Percentiles rank a stretch among this genome's conserved stretches.
Conservation (phyloP, 805 yeast genomes). For the Cyberlindnera maclurae region DNA sequence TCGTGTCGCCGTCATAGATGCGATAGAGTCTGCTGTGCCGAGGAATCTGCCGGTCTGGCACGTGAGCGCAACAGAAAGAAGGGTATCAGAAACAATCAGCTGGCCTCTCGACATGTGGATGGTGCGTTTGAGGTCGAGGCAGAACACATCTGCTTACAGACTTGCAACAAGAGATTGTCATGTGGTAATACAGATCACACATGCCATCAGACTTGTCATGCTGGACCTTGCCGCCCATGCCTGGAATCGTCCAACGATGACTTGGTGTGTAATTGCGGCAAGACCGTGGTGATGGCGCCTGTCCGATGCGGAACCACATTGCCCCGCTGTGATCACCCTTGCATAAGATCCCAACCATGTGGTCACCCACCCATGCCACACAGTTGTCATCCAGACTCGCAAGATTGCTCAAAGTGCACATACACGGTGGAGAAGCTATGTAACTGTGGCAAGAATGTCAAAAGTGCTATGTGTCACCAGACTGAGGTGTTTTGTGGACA, state of each 20-base stretch:
- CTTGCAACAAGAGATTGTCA: slow-evolving; percentile 52
- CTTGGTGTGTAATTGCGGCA: slow-evolving; percentile 73
- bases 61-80: slow-evolving; percentile 43
- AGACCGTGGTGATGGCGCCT: slow-evolving; percentile 72
- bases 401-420: slow-evolving; percentile 74
- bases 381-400: slow-evolving; percentile 62
- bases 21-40: slow-evolving; percentile 58
- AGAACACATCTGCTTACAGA: slow-evolving; percentile 61
- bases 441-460: slow-evolving; percentile 49
- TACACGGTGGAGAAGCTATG: slow-evolving; percentile 48
- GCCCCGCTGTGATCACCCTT: slow-evolving; percentile 59
- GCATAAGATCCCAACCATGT: slow-evolving; percentile 50
- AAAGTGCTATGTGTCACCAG: slow-evolving; percentile 61
- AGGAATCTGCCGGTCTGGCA: slow-evolving; percentile 48
- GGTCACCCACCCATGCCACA: slow-evolving; percentile 71
- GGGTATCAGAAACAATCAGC: slow-evolving; percentile 38
- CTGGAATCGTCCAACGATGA: slow-evolving; percentile 76
- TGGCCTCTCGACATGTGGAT: slow-evolving; percentile 30
- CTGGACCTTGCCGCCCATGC: slow-evolving; percentile 77
- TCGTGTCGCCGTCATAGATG: slow-evolving; percentile 83
- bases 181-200: slow-evolving; percentile 55
- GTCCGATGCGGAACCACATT: slow-evolving; percentile 74
- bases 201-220: slow-evolving; percentile 68
- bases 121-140: slow-evolving; percentile 60
- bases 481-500: slow-evolving; percentile 61